Evolutionary conservation across 805 yeast genomes (phyloP).

Genomic region (Pichia sporocuriosa): DNA sequence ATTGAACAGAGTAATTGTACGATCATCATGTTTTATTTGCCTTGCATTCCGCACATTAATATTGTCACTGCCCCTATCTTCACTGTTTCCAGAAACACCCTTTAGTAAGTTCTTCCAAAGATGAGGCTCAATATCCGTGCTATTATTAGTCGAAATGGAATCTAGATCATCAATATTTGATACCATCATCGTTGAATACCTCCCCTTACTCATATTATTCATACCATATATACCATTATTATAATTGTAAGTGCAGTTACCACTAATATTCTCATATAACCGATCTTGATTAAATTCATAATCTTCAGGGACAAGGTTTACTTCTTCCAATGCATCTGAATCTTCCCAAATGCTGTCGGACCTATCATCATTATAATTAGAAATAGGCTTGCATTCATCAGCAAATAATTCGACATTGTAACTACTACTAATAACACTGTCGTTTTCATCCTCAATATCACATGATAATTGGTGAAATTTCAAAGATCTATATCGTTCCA

Average conservation of each 20-base stretch:
- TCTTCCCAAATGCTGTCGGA: conserved; percentile 12
- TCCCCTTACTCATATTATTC: neutral
- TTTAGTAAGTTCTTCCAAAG: conserved; percentile 7
- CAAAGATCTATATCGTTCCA: conserved; percentile 1
- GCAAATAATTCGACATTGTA: too few species aligned
- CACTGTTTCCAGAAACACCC: too few species aligned
- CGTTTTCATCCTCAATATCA: conserved; percentile 7
- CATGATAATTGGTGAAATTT: conserved; percentile 13
- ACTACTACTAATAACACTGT: too few species aligned
- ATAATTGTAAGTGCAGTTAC: too few species aligned
- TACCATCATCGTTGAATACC: conserved; percentile 2
- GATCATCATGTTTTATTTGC: conserved; percentile 16
- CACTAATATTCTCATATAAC: neutral
- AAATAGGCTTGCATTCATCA: too few species aligned
- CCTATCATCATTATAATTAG: too few species aligned
- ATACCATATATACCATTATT: neutral
- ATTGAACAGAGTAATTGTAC: conserved; percentile 27
- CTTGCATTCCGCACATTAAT: neutral
- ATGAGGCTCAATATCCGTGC: neutral
- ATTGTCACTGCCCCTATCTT: too few species aligned
- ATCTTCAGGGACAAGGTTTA: conserved; percentile 33
- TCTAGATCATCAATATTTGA: neutral
- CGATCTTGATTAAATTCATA: conserved; percentile 21
- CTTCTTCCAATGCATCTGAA: conserved; percentile 25
- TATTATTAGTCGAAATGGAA: neutral